Base-by-base conservation (phyloP, 208 protist genomes). In the Acanthamoeba polyphaga region DNA sequence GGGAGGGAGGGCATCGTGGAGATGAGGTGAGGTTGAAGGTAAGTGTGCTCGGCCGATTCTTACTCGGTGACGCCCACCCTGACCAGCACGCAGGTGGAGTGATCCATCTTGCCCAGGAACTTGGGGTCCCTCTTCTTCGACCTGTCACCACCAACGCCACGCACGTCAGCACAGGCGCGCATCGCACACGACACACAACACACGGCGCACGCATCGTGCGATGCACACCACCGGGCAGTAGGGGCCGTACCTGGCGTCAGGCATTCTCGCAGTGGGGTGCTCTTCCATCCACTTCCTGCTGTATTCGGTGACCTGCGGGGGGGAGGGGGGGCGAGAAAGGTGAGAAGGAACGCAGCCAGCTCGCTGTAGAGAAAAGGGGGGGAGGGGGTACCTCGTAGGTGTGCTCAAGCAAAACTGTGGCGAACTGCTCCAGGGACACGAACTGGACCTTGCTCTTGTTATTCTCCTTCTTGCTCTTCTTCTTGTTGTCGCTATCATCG, bases 101-200 rank as follows among this genome's bases (percentile, higher is more conserved):
- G 96, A 74, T 97, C 96, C 95, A 97, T 96, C 89, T 97, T 97
- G 78, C 96, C 96, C 62, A 91, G 93, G 76, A 96, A 97, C 27
- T 90, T 90, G 82, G 82, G 82, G 29, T 90, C 58, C 82, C 38
- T 90, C 58, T 90, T 90, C 82, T 68, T 90, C 32, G 82, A 82
- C 46, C 74, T 78, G 70, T 34, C 19, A 46, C 24, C n/a, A 22
- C 1, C 66, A 5, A 19, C 66, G 32, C 66, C 43, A 46, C 43
- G 43, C 43, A 46, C n/a, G 66, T 74, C 24, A 74, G 66, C 66
- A 29, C n/a, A 9, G 10, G 66, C 10, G 10, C 66, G n/a, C 32
- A 46, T 46, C 43, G 43, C 43, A 46, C 66, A n/a, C 24, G 24
- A 38, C n/a, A 74, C 66, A n/a, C n/a, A n/a, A 19, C 66, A 74